These are phyloP conservation scores for Chloranthus sessilifolius DNA, from an alignment of 164 flowering plant genomes.

Conservation along the genomic window DNA sequence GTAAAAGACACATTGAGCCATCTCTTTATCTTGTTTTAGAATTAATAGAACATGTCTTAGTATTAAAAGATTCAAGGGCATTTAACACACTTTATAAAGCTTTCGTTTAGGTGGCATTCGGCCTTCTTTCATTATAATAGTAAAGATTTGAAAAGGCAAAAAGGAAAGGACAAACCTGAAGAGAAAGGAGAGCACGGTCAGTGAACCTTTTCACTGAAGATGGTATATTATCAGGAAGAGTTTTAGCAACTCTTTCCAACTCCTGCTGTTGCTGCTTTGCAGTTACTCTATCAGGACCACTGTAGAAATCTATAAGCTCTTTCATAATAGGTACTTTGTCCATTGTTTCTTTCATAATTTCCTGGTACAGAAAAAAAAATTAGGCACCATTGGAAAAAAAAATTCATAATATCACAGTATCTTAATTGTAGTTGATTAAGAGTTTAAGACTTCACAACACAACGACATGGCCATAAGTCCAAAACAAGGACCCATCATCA, in stretches of 20 bases:
- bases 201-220: conserved; percentile 61
- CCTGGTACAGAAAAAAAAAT: conserved; percentile 31
- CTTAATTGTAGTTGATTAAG: too few relatives aligned
- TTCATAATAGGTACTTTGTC: conserved; percentile 52
- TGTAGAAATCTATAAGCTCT: conserved; percentile 59
- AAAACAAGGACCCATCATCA: too few relatives aligned
- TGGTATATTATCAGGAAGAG: conserved; percentile 60
- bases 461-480: too few relatives aligned
- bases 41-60: too few relatives aligned
- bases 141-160: neutral
- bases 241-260: conserved; percentile 72
- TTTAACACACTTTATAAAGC: too few relatives aligned
- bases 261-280: conserved; percentile 71
- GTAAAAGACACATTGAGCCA: too few relatives aligned
- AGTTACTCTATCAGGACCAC: conserved; percentile 77
- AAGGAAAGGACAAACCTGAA: conserved; percentile 47
- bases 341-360: conserved; percentile 62
- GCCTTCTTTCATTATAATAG: neutral
- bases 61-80: too few relatives aligned
- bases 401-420: too few relatives aligned
- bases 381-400: neutral
- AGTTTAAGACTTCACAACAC: too few relatives aligned
- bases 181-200: conserved; percentile 69
- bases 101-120: too few relatives aligned
- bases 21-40: too few relatives aligned